phyloP scores from a whole-genome alignment of 202 grass and related monocot genomes.

The Dendrocalamus latiflorus region DNA sequence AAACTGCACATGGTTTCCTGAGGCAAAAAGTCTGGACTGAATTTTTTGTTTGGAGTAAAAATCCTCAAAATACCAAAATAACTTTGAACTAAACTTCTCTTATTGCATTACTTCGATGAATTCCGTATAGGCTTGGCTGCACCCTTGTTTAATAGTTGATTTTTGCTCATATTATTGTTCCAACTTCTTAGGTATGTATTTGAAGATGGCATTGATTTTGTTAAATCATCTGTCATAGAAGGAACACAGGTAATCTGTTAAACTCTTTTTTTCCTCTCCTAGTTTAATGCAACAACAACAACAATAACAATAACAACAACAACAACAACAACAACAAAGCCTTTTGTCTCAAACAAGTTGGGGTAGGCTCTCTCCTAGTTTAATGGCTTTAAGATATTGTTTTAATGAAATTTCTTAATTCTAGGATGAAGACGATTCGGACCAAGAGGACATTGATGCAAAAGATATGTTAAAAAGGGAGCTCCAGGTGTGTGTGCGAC shows the following conservation, averaged over 20 bases:
- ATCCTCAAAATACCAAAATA: background rate
- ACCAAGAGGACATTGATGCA: constrained; percentile 48
- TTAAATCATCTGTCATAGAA: constrained; percentile 88
- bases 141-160: background rate
- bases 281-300: too few relatives aligned
- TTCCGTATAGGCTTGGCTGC: background rate
- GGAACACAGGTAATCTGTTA: constrained; percentile 58
- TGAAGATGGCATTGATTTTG: constrained; percentile 90
- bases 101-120: background rate
- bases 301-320: too few relatives aligned
- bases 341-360: too few relatives aligned
- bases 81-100: background rate
- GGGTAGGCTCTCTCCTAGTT: too few relatives aligned
- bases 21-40: background rate
- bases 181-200: constrained; percentile 65
- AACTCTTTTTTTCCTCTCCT: too few relatives aligned
- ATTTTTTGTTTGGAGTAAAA: constrained; percentile 2
- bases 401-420: constrained; percentile 19
- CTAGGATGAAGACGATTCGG: constrained; percentile 53
- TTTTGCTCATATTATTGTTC: constrained; percentile 1
- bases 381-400: constrained; percentile 9
- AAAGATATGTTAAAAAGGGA: constrained; percentile 70
- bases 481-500: constrained; percentile 54
- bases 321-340: too few relatives aligned
- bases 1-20: background rate